Conservation (phyloP, 306 rosid species). For the Dalbergia oliveri region DNA sequence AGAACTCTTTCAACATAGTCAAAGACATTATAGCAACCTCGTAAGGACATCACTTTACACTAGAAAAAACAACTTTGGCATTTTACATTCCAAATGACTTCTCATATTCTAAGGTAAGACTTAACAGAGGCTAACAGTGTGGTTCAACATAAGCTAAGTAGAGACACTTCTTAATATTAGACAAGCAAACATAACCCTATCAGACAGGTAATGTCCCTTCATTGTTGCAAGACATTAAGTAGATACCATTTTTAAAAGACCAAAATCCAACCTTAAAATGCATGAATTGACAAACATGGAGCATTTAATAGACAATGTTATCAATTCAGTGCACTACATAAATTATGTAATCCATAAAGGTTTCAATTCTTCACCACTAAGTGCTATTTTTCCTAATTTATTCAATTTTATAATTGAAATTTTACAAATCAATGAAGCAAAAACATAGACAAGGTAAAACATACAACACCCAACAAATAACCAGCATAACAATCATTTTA, state of each 20-base stretch:
- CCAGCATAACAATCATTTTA: conserved; percentile 14
- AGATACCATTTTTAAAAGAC: conserved; percentile 14
- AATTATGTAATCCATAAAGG: background rate
- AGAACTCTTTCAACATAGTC: too few relatives aligned
- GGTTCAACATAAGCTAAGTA: background rate
- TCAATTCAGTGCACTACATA: background rate
- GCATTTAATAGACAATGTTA: conserved; percentile 2
- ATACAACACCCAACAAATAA: background rate
- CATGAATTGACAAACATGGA: background rate
- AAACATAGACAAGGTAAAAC: background rate
- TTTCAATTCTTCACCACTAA: background rate
- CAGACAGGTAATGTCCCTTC: background rate
- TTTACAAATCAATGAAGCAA: conserved; percentile 26
- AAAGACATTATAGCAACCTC: too few relatives aligned
- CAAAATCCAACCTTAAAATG: conserved; percentile 13
- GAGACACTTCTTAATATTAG: background rate
- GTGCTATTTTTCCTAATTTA: background rate
- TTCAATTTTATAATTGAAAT: background rate
- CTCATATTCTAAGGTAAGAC: too few relatives aligned
- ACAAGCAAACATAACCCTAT: conserved; percentile 22
- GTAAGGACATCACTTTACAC: too few relatives aligned
- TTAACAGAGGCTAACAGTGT: background rate
- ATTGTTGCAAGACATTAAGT: background rate
- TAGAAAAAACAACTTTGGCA: too few relatives aligned
- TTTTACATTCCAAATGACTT: too few relatives aligned